A percentile compares a stretch with the other conserved stretches of the same genome.
These are phyloP conservation scores for Acrasis kona DNA, from an alignment of 78 protist genomes.

Conservation along the genomic window DNA sequence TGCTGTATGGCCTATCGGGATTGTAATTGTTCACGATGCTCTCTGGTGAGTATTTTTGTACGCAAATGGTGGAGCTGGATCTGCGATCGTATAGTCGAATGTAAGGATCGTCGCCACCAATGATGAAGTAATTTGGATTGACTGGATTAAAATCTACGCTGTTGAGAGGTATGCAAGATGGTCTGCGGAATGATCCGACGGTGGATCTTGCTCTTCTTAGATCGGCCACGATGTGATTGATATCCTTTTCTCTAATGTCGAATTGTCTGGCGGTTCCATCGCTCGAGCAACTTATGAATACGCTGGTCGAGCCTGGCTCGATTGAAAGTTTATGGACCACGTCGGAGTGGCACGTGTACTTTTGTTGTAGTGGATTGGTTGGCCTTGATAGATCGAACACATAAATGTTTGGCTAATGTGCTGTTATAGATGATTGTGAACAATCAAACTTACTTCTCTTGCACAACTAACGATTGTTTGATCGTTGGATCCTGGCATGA, in stretches of 20 bases:
- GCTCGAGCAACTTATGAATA: not conserved
- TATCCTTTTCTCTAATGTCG: not conserved
- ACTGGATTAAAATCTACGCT: not conserved
- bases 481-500: not conserved
- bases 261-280: not conserved
- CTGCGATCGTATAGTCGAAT: not conserved
- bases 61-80: not conserved
- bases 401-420: no score
- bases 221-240: not conserved
- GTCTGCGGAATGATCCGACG: not conserved
- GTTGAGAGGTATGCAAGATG: not conserved
- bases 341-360: not conserved
- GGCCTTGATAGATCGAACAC: not conserved
- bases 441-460: not conserved
- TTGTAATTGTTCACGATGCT: not conserved
- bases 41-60: not conserved
- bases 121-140: not conserved
- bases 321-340: not conserved
- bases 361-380: not conserved
- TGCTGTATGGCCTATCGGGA: not conserved
- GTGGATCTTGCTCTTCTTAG: not conserved
- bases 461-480: not conserved
- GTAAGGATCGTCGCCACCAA: not conserved
- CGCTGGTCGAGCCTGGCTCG: not conserved
- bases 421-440: not conserved